Evolutionary conservation across 2,329 filamentous ascomycete species (phyloP), one percentile per base, ranked within the genome.

Genomic region (Onygenales sp.): DNA sequence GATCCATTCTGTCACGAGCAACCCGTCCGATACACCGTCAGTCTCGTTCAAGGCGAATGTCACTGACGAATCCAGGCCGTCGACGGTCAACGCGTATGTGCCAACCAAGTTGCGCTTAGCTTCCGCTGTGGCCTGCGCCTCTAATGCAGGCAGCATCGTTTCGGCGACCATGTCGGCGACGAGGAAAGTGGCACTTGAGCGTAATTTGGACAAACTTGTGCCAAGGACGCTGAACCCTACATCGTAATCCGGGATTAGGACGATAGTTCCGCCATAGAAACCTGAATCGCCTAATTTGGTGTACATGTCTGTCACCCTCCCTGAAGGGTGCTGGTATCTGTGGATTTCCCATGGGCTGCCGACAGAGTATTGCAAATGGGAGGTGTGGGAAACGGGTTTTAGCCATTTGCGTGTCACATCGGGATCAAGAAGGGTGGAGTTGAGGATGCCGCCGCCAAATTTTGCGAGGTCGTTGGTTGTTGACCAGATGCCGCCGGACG

Each of bases 341-440:
- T 57, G 49, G 42, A 76, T 68, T 11, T 75, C 74, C 74, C 74
- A 77, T 1, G 75, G 75, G 32, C 69, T 68, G 6, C 73, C 71
- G 1, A 75, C 63, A 1, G 68, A 66, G 9, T 69, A 66, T 41
- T 61, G 55, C 0, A 71, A 58, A 35, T 72, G 70, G 4, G 72
- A 66, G 0, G 69, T 72, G 27, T 71, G 63, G 2, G 66, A 59
- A 0, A 60, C 57, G 0, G 75, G 74, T 50, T 74, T 74, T 17
- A 78, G 62, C 75, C 75, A 77, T 36, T 72, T 64, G n/a, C 70
- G 66, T 0, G 74, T 76, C 11, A 64, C 57, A 2, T 62, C 56
- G 0, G 65, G 58, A 0, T 66, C 55, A 0, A 77, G 59, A 1
- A 76, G 60, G 0, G 64, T 65, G 14, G 67, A 70, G 8, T 60